phyloP scores from a whole-genome alignment of 257 asterid species.

The Gentiana macrophylla region DNA sequence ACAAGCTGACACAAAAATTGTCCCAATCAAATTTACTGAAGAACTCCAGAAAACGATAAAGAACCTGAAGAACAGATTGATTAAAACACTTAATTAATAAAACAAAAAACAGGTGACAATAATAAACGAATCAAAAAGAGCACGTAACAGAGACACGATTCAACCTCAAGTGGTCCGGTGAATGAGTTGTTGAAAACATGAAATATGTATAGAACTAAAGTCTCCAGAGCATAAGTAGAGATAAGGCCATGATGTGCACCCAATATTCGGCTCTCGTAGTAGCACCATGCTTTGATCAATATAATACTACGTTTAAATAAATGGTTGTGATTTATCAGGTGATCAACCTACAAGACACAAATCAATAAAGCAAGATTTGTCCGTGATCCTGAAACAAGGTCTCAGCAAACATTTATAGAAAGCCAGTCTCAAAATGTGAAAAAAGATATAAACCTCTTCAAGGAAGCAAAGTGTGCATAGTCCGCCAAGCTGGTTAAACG shows the following conservation, averaged over 20 bases:
- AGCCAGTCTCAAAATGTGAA: conserved; percentile 3
- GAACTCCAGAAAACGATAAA: conserved; percentile 81
- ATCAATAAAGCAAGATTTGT: neutral
- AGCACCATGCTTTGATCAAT: conserved; percentile 96
- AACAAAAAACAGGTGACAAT: conserved; percentile 2
- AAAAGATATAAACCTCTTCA: conserved; percentile 52
- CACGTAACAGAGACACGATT: neutral
- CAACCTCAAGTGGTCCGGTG: conserved; percentile 93
- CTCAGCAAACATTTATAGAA: neutral
- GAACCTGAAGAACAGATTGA: conserved; percentile 51
- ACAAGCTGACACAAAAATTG: conserved; percentile 79
- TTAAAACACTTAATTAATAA: conserved; percentile 21
- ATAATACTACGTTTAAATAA: conserved; percentile 91
- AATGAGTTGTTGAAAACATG: conserved; percentile 83
- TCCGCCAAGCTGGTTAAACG: conserved; percentile 94
- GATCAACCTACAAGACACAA: conserved; percentile 53
- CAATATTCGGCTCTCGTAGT: conserved; percentile 89
- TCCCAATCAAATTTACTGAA: conserved; percentile 98
- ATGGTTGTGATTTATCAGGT: conserved; percentile 67
- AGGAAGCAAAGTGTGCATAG: conserved; percentile 89
- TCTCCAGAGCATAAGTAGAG: conserved; percentile 94
- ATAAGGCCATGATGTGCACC: conserved; percentile 98
- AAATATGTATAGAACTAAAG: conserved; percentile 85
- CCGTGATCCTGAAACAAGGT: neutral
- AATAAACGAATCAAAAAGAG: conserved; percentile 4